phyloP scores from a whole-genome alignment of 163 green algal genomes.

The Smithsoniella earleae region DNA sequence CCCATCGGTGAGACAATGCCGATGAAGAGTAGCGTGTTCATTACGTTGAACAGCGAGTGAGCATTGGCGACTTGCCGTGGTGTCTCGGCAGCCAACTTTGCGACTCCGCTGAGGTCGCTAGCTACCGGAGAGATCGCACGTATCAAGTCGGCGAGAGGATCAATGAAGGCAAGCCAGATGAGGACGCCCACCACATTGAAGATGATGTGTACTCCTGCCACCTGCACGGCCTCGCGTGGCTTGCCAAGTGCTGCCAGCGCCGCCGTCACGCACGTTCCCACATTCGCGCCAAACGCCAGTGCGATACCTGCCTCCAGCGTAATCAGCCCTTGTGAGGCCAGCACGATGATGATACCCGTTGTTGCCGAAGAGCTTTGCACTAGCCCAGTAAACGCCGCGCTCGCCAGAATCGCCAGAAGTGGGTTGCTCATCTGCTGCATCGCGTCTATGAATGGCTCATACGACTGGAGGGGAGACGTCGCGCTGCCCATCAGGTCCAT shows the following conservation, averaged over 20 bases:
- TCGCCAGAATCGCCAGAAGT: neutral
- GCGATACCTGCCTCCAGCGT: neutral
- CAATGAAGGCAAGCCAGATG: neutral
- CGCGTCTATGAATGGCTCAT: neutral
- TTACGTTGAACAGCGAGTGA: neutral
- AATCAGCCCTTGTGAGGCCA: neutral
- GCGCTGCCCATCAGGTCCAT: neutral
- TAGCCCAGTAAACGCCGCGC: neutral
- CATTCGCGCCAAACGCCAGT: neutral
- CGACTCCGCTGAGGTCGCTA: no score
- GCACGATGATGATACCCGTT: neutral
- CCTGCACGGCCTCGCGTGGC: neutral
- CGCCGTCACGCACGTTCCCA: neutral
- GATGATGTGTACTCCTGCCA: neutral
- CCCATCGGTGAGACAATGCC: neutral
- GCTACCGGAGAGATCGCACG: no score
- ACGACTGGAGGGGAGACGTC: neutral
- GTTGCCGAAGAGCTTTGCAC: neutral
- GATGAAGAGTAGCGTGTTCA: neutral
- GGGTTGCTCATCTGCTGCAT: neutral
- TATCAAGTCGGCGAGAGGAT: no score
- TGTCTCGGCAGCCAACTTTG: neutral
- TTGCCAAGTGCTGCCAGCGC: neutral
- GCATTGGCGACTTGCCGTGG: neutral
- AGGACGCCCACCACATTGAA: constrained; percentile 1